Evolutionary conservation across 2,329 filamentous ascomycete species (phyloP), one percentile per base, ranked within the genome.

Genomic region (Penicillium aurantiogriseum): DNA sequence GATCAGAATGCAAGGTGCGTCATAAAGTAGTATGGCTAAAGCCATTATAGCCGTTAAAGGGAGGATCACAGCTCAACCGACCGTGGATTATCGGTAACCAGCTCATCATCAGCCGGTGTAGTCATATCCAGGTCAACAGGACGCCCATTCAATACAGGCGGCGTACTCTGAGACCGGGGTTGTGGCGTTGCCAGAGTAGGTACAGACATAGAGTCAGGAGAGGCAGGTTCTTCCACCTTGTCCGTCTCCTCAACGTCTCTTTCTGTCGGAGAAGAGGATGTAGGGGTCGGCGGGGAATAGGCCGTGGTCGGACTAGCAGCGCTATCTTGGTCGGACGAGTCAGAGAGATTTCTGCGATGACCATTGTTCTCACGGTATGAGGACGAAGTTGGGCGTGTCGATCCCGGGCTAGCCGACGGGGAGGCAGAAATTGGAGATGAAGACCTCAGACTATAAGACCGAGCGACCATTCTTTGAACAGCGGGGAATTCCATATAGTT

Each of bases 391-490:
- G 69, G 66, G 39, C 72, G 63, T 3, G 72, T 72, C n/a, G 74
- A 74, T 2, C 67, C 67, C 0, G 76, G 76, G 51, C 75, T 79
- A 17, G 63, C 67, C 2, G 71, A 71, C 8, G 73, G 71, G 4
- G 74, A 73, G 19, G 69, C 71, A 42, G 71, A 72, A 1, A 70
- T 59, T 2, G 71, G 69, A 5, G 76, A 71, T 13, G 74, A 71
- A 4, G 72, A 71, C n/a, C 74, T 67, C 50, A 77, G 66, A 55
- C 77, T 77, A 54, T 77, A 76, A 27, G 77, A 78, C 29, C 77
- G 73, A 6, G 75, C 69, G 11, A 81, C 72, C 63, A 80, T 78
- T 56, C 74, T 77, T 55, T 80, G 79, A 6, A 80, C 71, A n/a
- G 77, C 68, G 0, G 76, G 77, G 44, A 79, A 69, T 57, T 79